Conservation (phyloP, 192 early-diverging fungal genomes). For the Coemansia nantahalensis region DNA sequence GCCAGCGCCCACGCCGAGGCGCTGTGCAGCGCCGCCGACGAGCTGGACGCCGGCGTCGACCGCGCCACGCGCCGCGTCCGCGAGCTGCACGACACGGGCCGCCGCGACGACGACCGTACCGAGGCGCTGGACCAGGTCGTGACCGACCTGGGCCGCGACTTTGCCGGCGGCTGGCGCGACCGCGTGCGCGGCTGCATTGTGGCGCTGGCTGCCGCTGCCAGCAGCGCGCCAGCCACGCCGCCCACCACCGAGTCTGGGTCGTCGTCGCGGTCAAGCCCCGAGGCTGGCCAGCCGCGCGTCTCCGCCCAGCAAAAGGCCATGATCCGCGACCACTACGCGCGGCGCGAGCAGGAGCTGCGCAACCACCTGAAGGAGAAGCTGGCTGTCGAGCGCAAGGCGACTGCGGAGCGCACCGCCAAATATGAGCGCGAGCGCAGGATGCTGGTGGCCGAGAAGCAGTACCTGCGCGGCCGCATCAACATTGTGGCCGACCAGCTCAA, state of each 20-base stretch:
- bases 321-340: slow-evolving; percentile 18
- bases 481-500: slow-evolving; percentile 11
- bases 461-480: slow-evolving; percentile 24
- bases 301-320: slow-evolving; percentile 26
- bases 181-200: slow-evolving; percentile 21
- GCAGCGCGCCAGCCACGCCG: background rate
- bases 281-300: slow-evolving; percentile 16
- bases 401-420: background rate
- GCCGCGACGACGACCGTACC: slow-evolving; percentile 13
- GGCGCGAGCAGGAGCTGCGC: slow-evolving; percentile 7
- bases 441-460: slow-evolving; percentile 18
- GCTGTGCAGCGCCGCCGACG: slow-evolving; percentile 16
- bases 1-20: background rate
- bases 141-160: slow-evolving; percentile 14
- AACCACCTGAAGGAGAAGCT: slow-evolving; percentile 5
- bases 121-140: slow-evolving; percentile 20
- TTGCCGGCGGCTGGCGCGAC: slow-evolving; percentile 27
- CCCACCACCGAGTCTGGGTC: slow-evolving; percentile 2
- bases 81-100: slow-evolving; percentile 5
- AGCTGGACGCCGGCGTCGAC: slow-evolving; percentile 24
- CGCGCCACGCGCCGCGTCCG: slow-evolving; percentile 12
- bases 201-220: slow-evolving; percentile 1
- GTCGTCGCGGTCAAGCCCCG: slow-evolving; percentile 5
- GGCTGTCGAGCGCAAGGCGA: background rate
- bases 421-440: background rate